Conservation (phyloP, 2,329 filamentous ascomycete genomes). For the Trichoderma harzianum region DNA sequence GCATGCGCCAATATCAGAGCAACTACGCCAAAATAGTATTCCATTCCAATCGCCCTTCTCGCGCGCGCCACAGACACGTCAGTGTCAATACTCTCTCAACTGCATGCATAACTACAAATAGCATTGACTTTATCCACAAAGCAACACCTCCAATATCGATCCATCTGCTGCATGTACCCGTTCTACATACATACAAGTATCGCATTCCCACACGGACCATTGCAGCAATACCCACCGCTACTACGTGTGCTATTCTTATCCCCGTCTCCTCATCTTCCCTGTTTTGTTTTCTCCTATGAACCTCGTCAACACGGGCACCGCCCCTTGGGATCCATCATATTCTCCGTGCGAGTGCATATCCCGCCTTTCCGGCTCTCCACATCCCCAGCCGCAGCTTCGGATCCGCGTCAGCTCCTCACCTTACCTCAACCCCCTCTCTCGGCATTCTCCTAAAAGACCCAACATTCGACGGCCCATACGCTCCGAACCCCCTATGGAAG, state of each 20-base stretch:
- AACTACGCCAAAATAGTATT: background rate
- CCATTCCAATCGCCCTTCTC: background rate
- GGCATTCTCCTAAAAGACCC: background rate
- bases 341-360: slow-evolving; percentile 1
- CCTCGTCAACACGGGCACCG: background rate
- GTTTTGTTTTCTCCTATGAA: background rate
- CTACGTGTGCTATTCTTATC: background rate
- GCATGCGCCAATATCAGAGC: background rate
- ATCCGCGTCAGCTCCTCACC: background rate
- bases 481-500: background rate
- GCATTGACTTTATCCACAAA: background rate
- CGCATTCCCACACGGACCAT: background rate
- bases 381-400: slow-evolving; percentile 1
- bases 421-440: background rate
- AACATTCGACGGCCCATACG: background rate
- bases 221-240: background rate
- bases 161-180: background rate
- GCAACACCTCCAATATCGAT: background rate
- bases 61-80: background rate
- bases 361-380: slow-evolving; percentile 4
- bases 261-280: background rate
- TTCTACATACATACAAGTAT: background rate
- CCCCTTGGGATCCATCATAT: background rate
- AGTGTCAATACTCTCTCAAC: background rate
- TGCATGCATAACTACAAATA: background rate